Evolutionary conservation across 2,329 filamentous ascomycete genomes (phyloP).

Genomic region (Colletotrichum phormii): DNA sequence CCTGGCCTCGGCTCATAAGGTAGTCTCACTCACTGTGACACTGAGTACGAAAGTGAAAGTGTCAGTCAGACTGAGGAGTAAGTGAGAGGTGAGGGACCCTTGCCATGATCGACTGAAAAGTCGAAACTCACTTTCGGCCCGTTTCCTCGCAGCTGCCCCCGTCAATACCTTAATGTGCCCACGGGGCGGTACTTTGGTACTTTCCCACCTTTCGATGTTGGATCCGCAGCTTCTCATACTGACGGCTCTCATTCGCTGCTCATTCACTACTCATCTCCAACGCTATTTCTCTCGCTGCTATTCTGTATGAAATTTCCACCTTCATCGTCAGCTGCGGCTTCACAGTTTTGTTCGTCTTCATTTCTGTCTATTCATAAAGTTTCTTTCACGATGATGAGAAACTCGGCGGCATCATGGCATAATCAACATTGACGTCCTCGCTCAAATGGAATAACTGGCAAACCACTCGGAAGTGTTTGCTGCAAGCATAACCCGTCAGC

Average conservation of each 20-base stretch:
- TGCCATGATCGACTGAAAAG: slow-evolving; percentile 13
- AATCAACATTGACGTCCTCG: not conserved
- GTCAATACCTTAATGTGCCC: not conserved
- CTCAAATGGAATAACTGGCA: not conserved
- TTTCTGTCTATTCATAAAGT: not conserved
- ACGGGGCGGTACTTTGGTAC: not conserved
- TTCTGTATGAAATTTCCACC: not conserved
- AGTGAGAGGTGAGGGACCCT: not conserved
- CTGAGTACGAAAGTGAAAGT: too few relatives aligned
- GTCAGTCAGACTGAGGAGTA: too few relatives aligned
- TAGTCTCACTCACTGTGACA: not conserved
- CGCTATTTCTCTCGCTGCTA: slow-evolving; percentile 28
- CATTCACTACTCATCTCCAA: not conserved
- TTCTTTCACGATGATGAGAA: too few relatives aligned
- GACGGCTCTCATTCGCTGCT: slow-evolving; percentile 19
- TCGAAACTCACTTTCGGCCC: slow-evolving; percentile 30
- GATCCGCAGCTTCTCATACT: not conserved
- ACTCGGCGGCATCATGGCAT: not conserved
- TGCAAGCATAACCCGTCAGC: not conserved
- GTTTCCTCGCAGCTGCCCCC: slow-evolving; percentile 14
- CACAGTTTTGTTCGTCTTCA: not conserved
- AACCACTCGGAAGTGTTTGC: not conserved
- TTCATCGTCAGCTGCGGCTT: slow-evolving; percentile 5
- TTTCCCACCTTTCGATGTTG: not conserved
- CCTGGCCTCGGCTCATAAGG: slow-evolving; percentile 1